phyloP scores from a whole-genome alignment of 176 grass and related monocot species.

The Bolboschoenus planiculmis region DNA sequence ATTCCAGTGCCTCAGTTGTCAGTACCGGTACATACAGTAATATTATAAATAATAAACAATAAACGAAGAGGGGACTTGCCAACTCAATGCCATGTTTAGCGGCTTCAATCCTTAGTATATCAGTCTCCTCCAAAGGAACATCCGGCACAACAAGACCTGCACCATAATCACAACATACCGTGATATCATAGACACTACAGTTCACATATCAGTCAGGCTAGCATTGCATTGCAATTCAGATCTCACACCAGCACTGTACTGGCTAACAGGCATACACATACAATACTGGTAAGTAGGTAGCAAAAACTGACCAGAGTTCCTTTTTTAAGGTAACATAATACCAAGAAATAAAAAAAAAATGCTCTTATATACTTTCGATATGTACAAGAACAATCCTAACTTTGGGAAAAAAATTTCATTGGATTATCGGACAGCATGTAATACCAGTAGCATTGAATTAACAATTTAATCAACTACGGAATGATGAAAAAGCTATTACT shows the following conservation, averaged over 20 bases:
- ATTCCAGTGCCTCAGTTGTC: background rate
- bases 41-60: background rate
- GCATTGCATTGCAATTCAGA: background rate
- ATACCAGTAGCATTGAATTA: background rate
- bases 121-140: conserved; percentile 91
- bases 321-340: background rate
- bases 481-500: background rate
- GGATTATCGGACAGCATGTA: background rate
- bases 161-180: conserved; percentile 8
- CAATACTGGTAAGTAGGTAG: background rate
- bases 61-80: background rate
- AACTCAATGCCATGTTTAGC: conserved; percentile 82
- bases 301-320: background rate
- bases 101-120: conserved; percentile 69
- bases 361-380: background rate
- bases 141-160: conserved; percentile 95
- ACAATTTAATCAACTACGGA: background rate
- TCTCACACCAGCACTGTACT: background rate
- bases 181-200: background rate
- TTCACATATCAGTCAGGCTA: background rate
- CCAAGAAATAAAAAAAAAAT: background rate
- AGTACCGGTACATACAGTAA: conserved; percentile 41
- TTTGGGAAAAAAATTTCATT: background rate
- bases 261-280: background rate
- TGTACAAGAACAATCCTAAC: background rate